phyloP scores from a whole-genome alignment of 495 filamentous ascomycete genomes.

The Trichoderma virens region DNA sequence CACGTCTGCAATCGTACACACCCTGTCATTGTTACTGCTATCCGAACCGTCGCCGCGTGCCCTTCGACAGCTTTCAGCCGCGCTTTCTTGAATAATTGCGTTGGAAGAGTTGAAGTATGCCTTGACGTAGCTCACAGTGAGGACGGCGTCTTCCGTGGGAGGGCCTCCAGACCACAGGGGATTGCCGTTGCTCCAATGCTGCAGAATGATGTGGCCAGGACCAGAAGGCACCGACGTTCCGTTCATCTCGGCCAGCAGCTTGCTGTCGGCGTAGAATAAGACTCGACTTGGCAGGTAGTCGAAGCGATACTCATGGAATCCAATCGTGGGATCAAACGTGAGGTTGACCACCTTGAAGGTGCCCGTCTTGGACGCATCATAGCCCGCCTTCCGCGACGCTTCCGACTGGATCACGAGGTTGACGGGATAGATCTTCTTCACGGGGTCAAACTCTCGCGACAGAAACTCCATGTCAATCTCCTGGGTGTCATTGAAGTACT shows the following conservation, averaged over 20 bases:
- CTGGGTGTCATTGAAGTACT: conserved; percentile 71
- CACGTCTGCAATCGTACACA: conserved; percentile 54
- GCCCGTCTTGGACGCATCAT: conserved; percentile 46
- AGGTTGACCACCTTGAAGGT: conserved; percentile 48
- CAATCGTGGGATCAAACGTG: conserved; percentile 52
- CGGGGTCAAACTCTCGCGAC: conserved; percentile 46
- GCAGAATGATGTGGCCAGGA: conserved; percentile 57
- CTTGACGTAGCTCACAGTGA: conserved; percentile 59
- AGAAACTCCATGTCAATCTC: conserved; percentile 77
- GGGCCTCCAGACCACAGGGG: conserved; percentile 60
- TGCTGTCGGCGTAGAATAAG: conserved; percentile 57
- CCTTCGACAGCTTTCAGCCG: not conserved
- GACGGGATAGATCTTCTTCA: conserved; percentile 43
- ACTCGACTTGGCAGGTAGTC: conserved; percentile 58
- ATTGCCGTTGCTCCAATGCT: conserved; percentile 76
- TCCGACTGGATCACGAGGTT: conserved; percentile 67
- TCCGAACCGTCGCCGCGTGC: conserved; percentile 4
- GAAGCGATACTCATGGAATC: conserved; percentile 69
- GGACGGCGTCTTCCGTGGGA: conserved; percentile 48
- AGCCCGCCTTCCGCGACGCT: conserved; percentile 43
- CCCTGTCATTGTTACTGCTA: conserved; percentile 38
- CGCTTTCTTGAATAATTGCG: not conserved
- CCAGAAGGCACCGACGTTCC: conserved; percentile 45
- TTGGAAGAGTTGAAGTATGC: conserved; percentile 68
- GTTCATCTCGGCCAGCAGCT: conserved; percentile 45